Conservation (phyloP, 345 rosid genomes). For the Cochlearia excelsa region DNA sequence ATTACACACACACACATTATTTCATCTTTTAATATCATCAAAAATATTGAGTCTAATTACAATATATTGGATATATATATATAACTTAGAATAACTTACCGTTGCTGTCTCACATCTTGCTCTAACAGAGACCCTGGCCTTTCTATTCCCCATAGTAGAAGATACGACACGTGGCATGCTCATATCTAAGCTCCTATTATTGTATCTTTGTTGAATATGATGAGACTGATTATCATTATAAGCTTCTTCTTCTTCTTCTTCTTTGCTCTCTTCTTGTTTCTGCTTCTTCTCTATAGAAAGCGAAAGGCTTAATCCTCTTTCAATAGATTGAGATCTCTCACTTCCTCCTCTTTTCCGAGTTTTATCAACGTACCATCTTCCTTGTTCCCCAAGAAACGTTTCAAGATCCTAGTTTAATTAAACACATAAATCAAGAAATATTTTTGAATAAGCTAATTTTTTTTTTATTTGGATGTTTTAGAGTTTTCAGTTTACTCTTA, state of each 20-base stretch:
- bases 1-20: slow-evolving; percentile 39
- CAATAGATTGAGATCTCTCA: slow-evolving; percentile 18
- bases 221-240: slow-evolving; percentile 9
- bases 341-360: slow-evolving; percentile 22
- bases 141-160: slow-evolving; percentile 40
- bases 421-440: not conserved
- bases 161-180: slow-evolving; percentile 21
- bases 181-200: slow-evolving; percentile 12
- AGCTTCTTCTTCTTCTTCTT: not conserved
- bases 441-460: too few relatives aligned
- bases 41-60: slow-evolving; percentile 31
- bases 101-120: slow-evolving; percentile 78
- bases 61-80: too few relatives aligned
- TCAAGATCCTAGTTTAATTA: slow-evolving; percentile 26
- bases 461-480: too few relatives aligned
- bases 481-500: too few relatives aligned
- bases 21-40: too few relatives aligned
- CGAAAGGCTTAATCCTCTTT: slow-evolving; percentile 33
- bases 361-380: slow-evolving; percentile 10
- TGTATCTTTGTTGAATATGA: slow-evolving; percentile 16
- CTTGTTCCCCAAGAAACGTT: slow-evolving; percentile 29
- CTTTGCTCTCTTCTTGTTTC: slow-evolving; percentile 26
- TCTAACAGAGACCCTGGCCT: slow-evolving; percentile 82
- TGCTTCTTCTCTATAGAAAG: slow-evolving; percentile 31
- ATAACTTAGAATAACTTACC: slow-evolving; percentile 29